Base-by-base conservation (phyloP, 441 rosid genomes). In the Caryocar brasiliense region DNA sequence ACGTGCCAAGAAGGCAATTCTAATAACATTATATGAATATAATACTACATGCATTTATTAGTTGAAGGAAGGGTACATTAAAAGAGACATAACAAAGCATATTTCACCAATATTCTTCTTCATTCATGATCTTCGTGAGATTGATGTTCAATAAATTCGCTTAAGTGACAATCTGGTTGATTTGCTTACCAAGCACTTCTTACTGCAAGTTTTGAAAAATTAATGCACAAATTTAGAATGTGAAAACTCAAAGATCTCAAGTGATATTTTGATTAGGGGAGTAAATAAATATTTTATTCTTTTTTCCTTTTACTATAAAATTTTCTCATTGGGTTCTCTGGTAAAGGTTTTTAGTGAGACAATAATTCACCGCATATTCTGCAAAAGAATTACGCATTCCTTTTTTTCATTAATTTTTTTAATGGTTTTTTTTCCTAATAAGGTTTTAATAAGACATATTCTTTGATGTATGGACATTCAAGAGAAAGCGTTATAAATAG, bases 21-120 rank as follows among this genome's bases (percentile, higher is more conserved):
- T n/a, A n/a, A n/a, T n/a, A n/a, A n/a, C n/a, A n/a, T n/a, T n/a
- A n/a, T n/a, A n/a, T n/a, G n/a, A n/a, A n/a, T n/a, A n/a, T n/a
- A n/a, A n/a, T n/a, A n/a, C n/a, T n/a, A n/a, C n/a, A n/a, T n/a
- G n/a, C n/a, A n/a, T n/a, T n/a, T n/a, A n/a, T n/a, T n/a, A n/a
- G n/a, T n/a, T n/a, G n/a, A n/a, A n/a, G n/a, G n/a, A n/a, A n/a
- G n/a, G n/a, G n/a, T n/a, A n/a, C n/a, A n/a, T n/a, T n/a, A n/a
- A n/a, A n/a, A n/a, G n/a, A n/a, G n/a, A n/a, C n/a, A n/a, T n/a
- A n/a, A n/a, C n/a, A n/a, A n/a, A n/a, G n/a, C n/a, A 49, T 35
- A 10, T 34, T 36, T 33, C 42, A 4, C 37, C 56, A 25, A 51
- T 37, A 14, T 24, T 51, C 22, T 51, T 51, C 10, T 51, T 12